Conservation (phyloP, 257 asterid genomes). For the Solanum gandarillasii region DNA sequence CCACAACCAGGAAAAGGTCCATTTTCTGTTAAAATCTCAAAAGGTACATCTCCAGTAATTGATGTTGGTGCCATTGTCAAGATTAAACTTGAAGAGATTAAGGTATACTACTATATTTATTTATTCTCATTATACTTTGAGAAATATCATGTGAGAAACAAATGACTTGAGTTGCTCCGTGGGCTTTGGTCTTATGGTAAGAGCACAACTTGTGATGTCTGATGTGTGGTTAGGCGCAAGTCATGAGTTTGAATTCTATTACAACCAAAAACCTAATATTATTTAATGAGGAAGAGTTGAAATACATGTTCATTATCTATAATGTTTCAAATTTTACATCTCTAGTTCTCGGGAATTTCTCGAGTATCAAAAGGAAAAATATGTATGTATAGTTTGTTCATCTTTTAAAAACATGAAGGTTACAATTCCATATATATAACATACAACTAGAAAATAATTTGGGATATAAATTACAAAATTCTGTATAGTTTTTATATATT, state of each 20-base stretch:
- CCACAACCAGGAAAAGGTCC: constrained; percentile 23
- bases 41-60: constrained; percentile 37
- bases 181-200: background rate
- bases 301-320: background rate
- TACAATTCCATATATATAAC: background rate
- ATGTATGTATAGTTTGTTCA: too few species aligned
- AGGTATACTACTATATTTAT: constrained; percentile 2
- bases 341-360: background rate
- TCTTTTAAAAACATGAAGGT: background rate
- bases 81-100: constrained; percentile 20
- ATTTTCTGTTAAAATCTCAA: constrained; percentile 11
- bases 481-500: too few species aligned
- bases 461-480: background rate
- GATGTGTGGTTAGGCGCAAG: background rate
- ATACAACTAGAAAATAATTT: background rate
- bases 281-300: background rate
- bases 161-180: background rate
- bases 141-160: background rate
- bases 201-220: background rate
- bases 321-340: too few species aligned
- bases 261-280: too few species aligned
- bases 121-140: background rate
- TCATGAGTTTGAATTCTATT: background rate
- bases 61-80: background rate
- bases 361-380: background rate